Conservation (phyloP, 2,329 filamentous ascomycete species). For the Aureobasidium leucospermi region DNA sequence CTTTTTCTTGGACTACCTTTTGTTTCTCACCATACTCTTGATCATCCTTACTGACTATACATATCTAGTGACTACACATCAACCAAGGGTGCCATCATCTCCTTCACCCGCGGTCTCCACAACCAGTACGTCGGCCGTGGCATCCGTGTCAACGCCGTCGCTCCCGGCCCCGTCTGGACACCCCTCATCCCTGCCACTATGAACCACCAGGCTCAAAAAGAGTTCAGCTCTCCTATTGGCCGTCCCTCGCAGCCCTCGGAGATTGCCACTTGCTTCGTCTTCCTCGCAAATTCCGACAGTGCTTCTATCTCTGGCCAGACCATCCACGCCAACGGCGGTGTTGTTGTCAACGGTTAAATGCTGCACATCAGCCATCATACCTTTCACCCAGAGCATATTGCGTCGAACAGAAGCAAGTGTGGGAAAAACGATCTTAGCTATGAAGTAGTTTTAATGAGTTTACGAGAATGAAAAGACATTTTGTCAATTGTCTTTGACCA, state of each 20-base stretch:
- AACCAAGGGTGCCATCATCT: slow-evolving; percentile 69
- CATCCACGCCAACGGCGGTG: slow-evolving; percentile 57
- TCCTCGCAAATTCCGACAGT: slow-evolving; percentile 68
- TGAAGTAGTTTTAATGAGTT: slow-evolving; percentile 6
- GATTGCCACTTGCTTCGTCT: slow-evolving; percentile 75
- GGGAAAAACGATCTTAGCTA: background rate
- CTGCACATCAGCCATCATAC: background rate
- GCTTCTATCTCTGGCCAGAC: slow-evolving; percentile 67
- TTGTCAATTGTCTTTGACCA: background rate
- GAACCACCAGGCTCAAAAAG: slow-evolving; percentile 60
- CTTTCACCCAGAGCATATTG: background rate
- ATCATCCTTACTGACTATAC: background rate
- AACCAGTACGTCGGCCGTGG: slow-evolving; percentile 67
- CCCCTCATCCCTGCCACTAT: slow-evolving; percentile 68
- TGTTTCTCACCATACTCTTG: background rate
- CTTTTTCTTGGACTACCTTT: too few species aligned
- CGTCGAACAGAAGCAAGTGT: background rate
- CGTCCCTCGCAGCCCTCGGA: slow-evolving; percentile 73
- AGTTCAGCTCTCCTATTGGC: slow-evolving; percentile 68
- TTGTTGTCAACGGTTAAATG: slow-evolving; percentile 41
- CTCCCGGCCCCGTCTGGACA: slow-evolving; percentile 73
- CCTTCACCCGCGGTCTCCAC: slow-evolving; percentile 69
- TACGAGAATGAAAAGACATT: slow-evolving; percentile 3
- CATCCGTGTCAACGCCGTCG: slow-evolving; percentile 69
- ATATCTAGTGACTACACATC: slow-evolving; percentile 59